Evolutionary conservation across 2,329 filamentous ascomycete species (phyloP).

Genomic region (Ophiostoma ips): DNA sequence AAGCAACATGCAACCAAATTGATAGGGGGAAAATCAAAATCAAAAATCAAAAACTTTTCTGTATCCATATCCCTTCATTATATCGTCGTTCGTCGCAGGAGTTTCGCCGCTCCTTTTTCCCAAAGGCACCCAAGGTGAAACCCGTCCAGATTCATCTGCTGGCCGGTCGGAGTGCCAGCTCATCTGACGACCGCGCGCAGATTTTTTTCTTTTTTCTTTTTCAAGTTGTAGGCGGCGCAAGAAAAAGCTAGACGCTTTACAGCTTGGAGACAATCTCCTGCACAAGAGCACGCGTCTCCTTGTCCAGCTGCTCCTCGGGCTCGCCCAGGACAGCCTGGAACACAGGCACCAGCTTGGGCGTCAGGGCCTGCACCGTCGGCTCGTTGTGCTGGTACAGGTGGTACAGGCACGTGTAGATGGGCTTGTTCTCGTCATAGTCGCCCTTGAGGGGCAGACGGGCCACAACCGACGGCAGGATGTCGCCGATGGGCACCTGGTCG

Average conservation of each 20-base stretch:
- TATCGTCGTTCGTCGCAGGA: background rate
- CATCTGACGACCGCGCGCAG: background rate
- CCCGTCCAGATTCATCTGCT: background rate
- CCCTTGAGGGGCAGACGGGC: slow-evolving; percentile 74
- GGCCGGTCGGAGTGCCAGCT: background rate
- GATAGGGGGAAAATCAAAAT: background rate
- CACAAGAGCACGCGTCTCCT: slow-evolving; percentile 53
- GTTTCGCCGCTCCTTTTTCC: no score
- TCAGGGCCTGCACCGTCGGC: slow-evolving; percentile 54
- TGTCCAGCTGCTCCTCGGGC: slow-evolving; percentile 62
- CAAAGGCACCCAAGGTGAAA: background rate
- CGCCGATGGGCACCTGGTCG: slow-evolving; percentile 63
- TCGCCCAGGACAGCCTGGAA: slow-evolving; percentile 60
- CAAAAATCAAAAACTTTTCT: slow-evolving; percentile 2
- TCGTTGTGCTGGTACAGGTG: slow-evolving; percentile 65
- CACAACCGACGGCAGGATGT: slow-evolving; percentile 71
- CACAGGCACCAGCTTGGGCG: slow-evolving; percentile 52
- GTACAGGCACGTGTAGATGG: slow-evolving; percentile 81
- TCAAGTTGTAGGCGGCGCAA: no score
- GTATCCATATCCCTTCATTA: slow-evolving; percentile 1
- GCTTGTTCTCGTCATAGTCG: slow-evolving; percentile 93
- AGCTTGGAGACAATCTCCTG: slow-evolving; percentile 45
- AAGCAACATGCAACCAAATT: background rate
- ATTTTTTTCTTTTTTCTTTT: no score
- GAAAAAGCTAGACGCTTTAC: no score